Base-by-base conservation (phyloP, 2,329 filamentous ascomycete species). In the Ceratocystiopsis minuta region DNA sequence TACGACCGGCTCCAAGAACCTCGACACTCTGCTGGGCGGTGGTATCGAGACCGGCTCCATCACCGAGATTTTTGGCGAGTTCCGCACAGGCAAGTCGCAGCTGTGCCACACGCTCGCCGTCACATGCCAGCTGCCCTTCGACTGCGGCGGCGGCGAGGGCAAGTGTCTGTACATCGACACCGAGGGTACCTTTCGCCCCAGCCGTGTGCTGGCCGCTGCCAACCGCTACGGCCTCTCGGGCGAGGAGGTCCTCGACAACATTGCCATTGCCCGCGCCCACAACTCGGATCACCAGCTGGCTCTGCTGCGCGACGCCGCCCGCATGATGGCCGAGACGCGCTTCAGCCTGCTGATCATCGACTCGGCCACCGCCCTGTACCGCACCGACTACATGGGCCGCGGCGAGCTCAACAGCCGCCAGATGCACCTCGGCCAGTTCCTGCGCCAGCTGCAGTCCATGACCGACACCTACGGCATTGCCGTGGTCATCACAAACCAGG, bases 151-250 rank as follows among this genome's bases (percentile, higher is more conserved):
- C 43, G 90, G 92, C 28, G 90, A 98, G 62, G 90, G 90, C 38
- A 98, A 98, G 58, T 98, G 92, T 55, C 69, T 98, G 39, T 98
- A 98, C 55, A 98, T 98, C 50, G 90, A 98, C 54, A 98, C 90
- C 0, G 90, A 98, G 59, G 92, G 90, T 46, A 98, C 90, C 1
- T 98, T 98, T 57, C 76, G 87, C 49, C 92, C 90, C 0, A 86
- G 96, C 3, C 80, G 90, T 42, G 67, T 94, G 15, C 70, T 98
- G 4, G 81, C 87, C 10, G 90, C 96, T 6, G 92, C 90, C 37
- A 90, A 94, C 54, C 76, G 90, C 42, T 98, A 88, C 54, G 92
- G 92, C 0, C 70, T 98, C 2, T 92, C 86, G 4, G 90, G 90
- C 16, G 90, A 98, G 61, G 92, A 98, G 59, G 90, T 98, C 0